A percentile compares a stretch with the other conserved stretches of the same genome.
Conservation (phyloP, 768 basidiomycete genomes). For the Calocera cornea region DNA sequence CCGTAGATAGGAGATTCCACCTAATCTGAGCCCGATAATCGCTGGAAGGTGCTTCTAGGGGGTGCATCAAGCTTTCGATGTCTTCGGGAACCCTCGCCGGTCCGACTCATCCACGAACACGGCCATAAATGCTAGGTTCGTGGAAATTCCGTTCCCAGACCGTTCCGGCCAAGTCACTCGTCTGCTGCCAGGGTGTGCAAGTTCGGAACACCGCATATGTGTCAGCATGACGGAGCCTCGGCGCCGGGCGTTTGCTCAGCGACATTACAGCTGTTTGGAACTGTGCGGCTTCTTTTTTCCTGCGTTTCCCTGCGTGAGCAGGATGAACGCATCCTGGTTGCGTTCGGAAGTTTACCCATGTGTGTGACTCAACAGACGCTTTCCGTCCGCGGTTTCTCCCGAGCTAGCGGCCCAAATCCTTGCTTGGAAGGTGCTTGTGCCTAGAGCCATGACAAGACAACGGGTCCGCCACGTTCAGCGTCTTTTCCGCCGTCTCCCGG, state of each 20-base stretch:
- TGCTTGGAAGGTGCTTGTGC: neutral
- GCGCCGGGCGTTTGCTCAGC: neutral
- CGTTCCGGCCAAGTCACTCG: neutral
- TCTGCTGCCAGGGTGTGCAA: too few relatives aligned
- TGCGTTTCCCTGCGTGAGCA: neutral
- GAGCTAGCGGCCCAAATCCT: neutral
- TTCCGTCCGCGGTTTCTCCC: neutral
- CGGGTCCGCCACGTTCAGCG: too few relatives aligned
- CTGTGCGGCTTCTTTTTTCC: neutral
- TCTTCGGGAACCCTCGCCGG: neutral
- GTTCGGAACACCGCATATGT: too few relatives aligned
- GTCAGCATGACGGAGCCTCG: neutral
- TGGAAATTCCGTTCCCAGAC: neutral
- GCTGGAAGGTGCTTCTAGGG: neutral
- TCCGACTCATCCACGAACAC: neutral
- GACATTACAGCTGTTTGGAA: neutral
- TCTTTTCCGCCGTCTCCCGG: too few relatives aligned
- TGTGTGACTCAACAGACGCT: neutral
- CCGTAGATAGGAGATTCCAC: neutral
- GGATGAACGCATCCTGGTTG: neutral
- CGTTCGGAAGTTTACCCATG: neutral
- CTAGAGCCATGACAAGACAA: neutral
- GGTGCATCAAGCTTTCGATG: neutral
- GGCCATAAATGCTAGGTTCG: too few relatives aligned
- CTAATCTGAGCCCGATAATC: neutral